Conservation (phyloP, 192 early-diverging fungal genomes). For the Backusella liffmaniae region DNA sequence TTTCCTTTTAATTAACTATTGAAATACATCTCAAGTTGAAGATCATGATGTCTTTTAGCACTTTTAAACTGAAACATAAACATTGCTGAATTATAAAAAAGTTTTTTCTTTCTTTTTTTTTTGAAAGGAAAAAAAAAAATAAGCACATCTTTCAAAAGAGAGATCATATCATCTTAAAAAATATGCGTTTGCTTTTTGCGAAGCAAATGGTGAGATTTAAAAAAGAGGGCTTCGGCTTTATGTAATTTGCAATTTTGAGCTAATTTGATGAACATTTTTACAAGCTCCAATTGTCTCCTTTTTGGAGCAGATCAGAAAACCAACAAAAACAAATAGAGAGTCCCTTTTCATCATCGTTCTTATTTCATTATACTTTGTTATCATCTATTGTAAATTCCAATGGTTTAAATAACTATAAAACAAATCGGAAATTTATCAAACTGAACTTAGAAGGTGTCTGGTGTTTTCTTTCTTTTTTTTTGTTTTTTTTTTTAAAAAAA, state of each 20-base stretch:
- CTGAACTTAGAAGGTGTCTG: neutral
- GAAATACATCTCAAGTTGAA: neutral
- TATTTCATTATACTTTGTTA: neutral
- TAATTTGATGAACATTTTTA: neutral
- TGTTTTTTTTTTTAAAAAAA: neutral
- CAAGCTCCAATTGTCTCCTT: neutral
- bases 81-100: neutral
- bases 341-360: neutral
- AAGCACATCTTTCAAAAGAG: neutral
- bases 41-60: neutral
- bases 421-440: neutral
- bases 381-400: neutral
- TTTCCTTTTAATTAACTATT: neutral
- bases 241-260: neutral
- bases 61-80: neutral
- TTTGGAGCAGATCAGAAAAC: slow-evolving; percentile 1
- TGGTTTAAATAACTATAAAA: neutral
- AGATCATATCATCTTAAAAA: neutral
- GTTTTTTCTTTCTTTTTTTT: neutral
- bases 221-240: neutral
- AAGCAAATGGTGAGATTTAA: neutral
- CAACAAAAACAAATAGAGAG: neutral
- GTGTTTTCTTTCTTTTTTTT: neutral
- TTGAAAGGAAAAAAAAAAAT: neutral
- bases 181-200: neutral